These are phyloP conservation scores for Tetracentron sinense DNA, from an alignment of 164 flowering plant genomes.

Conservation along the genomic window DNA sequence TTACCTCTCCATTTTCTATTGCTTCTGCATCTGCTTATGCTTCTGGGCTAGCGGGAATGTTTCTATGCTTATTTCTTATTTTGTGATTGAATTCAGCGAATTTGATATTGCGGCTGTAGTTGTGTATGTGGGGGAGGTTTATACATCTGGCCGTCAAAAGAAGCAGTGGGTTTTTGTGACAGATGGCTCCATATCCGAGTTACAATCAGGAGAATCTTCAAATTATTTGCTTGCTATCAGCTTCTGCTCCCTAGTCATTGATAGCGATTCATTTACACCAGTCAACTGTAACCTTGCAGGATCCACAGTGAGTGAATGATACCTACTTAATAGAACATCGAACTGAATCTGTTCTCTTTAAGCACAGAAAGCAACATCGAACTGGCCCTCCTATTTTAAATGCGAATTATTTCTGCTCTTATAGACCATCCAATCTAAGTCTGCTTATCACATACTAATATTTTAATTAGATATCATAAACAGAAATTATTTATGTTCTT, in stretches of 20 bases:
- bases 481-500: too few species aligned
- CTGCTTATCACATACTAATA: too few species aligned
- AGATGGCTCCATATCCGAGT: slow-evolving; percentile 49
- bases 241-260: slow-evolving; percentile 50
- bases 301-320: slow-evolving; percentile 52
- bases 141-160: slow-evolving; percentile 49
- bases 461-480: too few species aligned
- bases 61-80: slow-evolving; percentile 15
- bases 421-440: too few species aligned
- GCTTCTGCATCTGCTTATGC: slow-evolving; percentile 15
- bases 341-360: neutral
- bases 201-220: slow-evolving; percentile 31
- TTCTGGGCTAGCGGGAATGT: neutral
- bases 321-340: neutral
- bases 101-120: slow-evolving; percentile 81
- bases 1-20: slow-evolving; percentile 1
- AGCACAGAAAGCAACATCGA: neutral
- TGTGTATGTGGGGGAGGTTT: slow-evolving; percentile 73
- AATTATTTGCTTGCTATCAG: slow-evolving; percentile 72
- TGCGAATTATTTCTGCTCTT: neutral
- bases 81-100: slow-evolving; percentile 49
- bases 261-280: slow-evolving; percentile 47
- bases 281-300: slow-evolving; percentile 59
- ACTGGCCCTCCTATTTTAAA: neutral
- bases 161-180: slow-evolving; percentile 94